Percentiles rank a stretch among this genome's conserved stretches.
Conservation (phyloP, 2,329 filamentous ascomycete genomes). For the Alternaria sp. region DNA sequence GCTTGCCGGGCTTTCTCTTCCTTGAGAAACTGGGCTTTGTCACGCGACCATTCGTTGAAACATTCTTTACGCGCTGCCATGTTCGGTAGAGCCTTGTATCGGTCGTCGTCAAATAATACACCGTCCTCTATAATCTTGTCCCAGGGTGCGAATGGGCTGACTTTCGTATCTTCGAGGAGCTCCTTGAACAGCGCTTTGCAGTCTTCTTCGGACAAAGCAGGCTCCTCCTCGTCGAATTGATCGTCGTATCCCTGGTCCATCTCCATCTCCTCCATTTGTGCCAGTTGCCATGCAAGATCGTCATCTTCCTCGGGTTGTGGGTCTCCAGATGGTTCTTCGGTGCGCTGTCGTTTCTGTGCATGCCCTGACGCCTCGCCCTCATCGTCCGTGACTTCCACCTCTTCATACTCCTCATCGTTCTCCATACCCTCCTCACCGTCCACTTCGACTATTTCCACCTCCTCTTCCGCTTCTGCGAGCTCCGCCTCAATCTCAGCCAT, state of each 20-base stretch:
- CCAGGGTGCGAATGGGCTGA: slow-evolving; percentile 91
- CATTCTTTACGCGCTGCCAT: slow-evolving; percentile 82
- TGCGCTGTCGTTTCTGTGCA: slow-evolving; percentile 58
- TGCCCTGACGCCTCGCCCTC: slow-evolving; percentile 55
- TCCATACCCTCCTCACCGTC: slow-evolving; percentile 52
- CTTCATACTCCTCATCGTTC: slow-evolving; percentile 77
- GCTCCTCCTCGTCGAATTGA: slow-evolving; percentile 72
- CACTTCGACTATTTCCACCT: slow-evolving; percentile 41
- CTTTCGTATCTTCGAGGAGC: slow-evolving; percentile 78
- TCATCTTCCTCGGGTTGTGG: slow-evolving; percentile 80
- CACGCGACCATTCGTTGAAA: slow-evolving; percentile 83
- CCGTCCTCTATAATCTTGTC: slow-evolving; percentile 86
- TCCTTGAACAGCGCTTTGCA: slow-evolving; percentile 81
- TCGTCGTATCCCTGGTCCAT: slow-evolving; percentile 75
- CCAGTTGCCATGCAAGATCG: slow-evolving; percentile 90
- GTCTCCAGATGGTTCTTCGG: slow-evolving; percentile 51
- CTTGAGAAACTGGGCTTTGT: slow-evolving; percentile 75
- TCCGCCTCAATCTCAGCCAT: slow-evolving; percentile 45
- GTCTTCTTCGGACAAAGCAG: slow-evolving; percentile 76
- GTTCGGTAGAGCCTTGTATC: slow-evolving; percentile 83
- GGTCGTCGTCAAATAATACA: slow-evolving; percentile 79
- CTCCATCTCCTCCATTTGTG: slow-evolving; percentile 83
- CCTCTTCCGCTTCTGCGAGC: slow-evolving; percentile 38
- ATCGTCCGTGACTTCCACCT: slow-evolving; percentile 73
- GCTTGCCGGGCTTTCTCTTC: slow-evolving; percentile 76